Conservation (phyloP, 106 monocot genomes). For the Allium cepa region DNA sequence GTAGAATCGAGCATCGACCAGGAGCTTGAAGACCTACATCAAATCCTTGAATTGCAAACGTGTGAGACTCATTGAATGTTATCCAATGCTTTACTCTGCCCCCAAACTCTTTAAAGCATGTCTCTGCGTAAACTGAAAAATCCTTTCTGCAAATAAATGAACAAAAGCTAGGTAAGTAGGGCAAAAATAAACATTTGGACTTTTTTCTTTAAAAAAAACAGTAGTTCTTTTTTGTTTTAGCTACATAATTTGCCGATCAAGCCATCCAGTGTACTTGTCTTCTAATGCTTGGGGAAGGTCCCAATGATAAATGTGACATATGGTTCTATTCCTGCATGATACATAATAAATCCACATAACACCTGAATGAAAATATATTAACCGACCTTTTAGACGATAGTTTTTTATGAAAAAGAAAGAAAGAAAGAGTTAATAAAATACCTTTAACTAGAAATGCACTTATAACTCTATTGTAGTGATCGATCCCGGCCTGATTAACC, state of each 20-base stretch:
- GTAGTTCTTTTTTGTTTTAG: no score
- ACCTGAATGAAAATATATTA: neutral
- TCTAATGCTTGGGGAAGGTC: slow-evolving; percentile 71
- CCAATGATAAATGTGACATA: slow-evolving; percentile 83
- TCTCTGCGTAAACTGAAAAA: slow-evolving; percentile 53
- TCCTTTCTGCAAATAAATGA: slow-evolving; percentile 34
- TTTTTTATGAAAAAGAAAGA: neutral
- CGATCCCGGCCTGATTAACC: slow-evolving; percentile 64
- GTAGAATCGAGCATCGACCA: slow-evolving; percentile 66
- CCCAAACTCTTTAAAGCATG: slow-evolving; percentile 66
- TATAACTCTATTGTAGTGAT: slow-evolving; percentile 76
- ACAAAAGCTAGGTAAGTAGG: no score
- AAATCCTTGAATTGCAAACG: slow-evolving; percentile 65
- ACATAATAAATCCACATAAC: no score
- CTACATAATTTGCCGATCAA: slow-evolving; percentile 60
- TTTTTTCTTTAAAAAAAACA: no score
- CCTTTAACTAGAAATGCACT: slow-evolving; percentile 62
- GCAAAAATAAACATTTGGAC: neutral
- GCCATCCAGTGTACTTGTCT: slow-evolving; percentile 68
- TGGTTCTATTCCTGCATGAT: slow-evolving; percentile 50
- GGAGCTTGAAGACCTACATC: slow-evolving; percentile 77
- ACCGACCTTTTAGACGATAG: no score
- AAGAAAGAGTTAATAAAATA: neutral
- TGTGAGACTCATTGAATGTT: slow-evolving; percentile 75
- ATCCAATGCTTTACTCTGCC: slow-evolving; percentile 81